Base-by-base conservation (phyloP, 306 rosid species). In the Leucaena leucocephala region DNA sequence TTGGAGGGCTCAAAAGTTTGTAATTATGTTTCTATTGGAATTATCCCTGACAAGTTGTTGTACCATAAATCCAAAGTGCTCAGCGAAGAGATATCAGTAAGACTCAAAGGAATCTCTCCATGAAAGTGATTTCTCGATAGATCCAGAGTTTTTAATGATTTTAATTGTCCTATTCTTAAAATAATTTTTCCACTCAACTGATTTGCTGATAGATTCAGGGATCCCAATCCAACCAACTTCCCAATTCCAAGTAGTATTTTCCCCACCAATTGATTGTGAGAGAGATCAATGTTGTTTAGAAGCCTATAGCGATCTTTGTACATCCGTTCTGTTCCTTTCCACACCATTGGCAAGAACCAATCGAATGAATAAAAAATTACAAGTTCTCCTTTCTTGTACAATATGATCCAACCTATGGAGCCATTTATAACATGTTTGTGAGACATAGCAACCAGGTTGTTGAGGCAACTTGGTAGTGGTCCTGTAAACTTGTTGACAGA, bases 71-170 rank as follows among this genome's bases (percentile, higher is more conserved):
- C 21, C 44, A 79, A 46, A 8, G 8, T 6, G 5, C 5, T 45
- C 0, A 79, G 33, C 0, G 3, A 38, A 13, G 55, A 59, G n/a
- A 79, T 44, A 2, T 45, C 14, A 33, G 55, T 7, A 34, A 79
- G 49, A 61, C 72, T 48, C 19, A 19, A 38, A 19, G 58, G 78
- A 49, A 80, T 80, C 7, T 35, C 8, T 16, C 83, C 48, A 8
- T 2, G 3, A 14, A 79, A 76, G 7, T 38, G 77, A 44, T 71
- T 71, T 17, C 43, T 62, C 6, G 77, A 79, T 33, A 79, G 57
- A 33, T 61, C 72, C 4, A 44, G 43, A 19, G 11, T 13, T n/a
- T 73, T 34, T 3, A 80, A n/a, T 13, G 2, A 34, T 11, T 17
- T 39, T 38, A 74, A 15, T 1, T n/a, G 14, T 16, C 75, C 79